Percentiles rank a stretch among this genome's conserved stretches.
These are phyloP conservation scores for Yarrowia phangngaensis DNA, from an alignment of 805 yeast species.

Conservation along the genomic window DNA sequence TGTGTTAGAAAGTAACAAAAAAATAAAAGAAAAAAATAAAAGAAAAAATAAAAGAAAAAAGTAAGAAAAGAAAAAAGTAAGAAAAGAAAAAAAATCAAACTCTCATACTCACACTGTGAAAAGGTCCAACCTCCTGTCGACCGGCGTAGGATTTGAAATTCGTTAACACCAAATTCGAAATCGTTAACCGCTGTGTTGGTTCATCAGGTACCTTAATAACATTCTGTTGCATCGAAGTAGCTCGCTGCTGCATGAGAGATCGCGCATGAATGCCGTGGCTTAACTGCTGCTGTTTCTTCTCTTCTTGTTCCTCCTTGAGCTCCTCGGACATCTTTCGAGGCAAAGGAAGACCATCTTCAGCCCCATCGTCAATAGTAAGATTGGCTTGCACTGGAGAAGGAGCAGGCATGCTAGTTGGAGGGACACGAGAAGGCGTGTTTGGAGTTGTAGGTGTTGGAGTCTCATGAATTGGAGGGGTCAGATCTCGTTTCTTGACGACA, in stretches of 20 bases:
- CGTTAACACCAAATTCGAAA: slow-evolving; percentile 64
- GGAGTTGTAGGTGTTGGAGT: background rate
- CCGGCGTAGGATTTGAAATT: slow-evolving; percentile 97
- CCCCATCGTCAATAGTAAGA: slow-evolving; percentile 1
- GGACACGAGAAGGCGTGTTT: slow-evolving; percentile 2
- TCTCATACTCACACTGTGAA: slow-evolving; percentile 46
- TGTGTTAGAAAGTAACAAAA: slow-evolving; percentile 37
- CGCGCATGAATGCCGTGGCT: slow-evolving; percentile 17
- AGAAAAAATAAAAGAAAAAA: background rate
- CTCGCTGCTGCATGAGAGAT: slow-evolving; percentile 22
- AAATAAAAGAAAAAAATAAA: background rate
- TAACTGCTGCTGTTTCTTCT: slow-evolving; percentile 19
- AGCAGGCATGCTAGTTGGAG: slow-evolving; percentile 1
- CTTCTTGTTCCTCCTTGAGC: slow-evolving; percentile 3
- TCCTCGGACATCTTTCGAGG: slow-evolving; percentile 5
- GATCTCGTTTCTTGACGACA: slow-evolving; percentile 6
- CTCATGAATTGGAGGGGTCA: background rate
- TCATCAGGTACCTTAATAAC: slow-evolving; percentile 16
- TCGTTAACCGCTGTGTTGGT: slow-evolving; percentile 57
- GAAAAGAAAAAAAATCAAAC: slow-evolving; percentile 23
- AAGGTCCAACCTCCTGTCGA: slow-evolving; percentile 87
- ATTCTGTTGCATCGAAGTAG: slow-evolving; percentile 19
- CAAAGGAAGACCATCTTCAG: background rate
- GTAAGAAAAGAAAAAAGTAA: background rate
- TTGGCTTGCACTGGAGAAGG: slow-evolving; percentile 16